These are phyloP conservation scores for Aspergillus carbonarius DNA, from an alignment of 2,329 filamentous ascomycete genomes.

Conservation along the genomic window DNA sequence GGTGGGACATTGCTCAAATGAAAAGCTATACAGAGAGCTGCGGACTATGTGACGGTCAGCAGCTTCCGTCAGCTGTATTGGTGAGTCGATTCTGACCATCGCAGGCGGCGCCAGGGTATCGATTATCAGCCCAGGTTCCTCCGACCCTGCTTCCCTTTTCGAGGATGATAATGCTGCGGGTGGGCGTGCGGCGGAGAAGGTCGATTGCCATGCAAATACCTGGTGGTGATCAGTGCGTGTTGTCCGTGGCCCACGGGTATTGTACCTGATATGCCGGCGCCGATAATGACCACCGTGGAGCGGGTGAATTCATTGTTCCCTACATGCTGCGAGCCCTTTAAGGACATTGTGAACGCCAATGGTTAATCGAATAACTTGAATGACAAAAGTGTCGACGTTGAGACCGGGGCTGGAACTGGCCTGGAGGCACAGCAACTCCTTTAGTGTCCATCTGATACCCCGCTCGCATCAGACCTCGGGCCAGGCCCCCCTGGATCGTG, in stretches of 20 bases:
- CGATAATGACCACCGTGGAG: conserved; percentile 58
- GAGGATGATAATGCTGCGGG: conserved; percentile 55
- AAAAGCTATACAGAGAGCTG: conserved; percentile 59
- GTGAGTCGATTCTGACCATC: conserved; percentile 38
- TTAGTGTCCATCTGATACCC: too few species aligned
- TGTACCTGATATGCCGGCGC: conserved; percentile 53
- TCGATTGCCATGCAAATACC: conserved; percentile 60
- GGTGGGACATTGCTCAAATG: conserved; percentile 59
- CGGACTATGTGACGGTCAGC: conserved; percentile 40
- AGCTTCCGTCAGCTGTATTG: background rate
- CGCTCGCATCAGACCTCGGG: too few species aligned
- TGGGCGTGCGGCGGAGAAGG: conserved; percentile 50
- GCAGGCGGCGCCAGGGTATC: conserved; percentile 58
- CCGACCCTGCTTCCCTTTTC: conserved; percentile 56
- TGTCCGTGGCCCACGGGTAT: background rate
- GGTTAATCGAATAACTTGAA: too few species aligned
- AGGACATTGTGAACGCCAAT: background rate
- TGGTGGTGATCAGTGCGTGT: conserved; percentile 8
- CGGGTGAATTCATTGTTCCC: conserved; percentile 53
- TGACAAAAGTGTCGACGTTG: too few species aligned
- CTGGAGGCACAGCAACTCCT: too few species aligned
- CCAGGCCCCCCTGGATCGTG: too few species aligned
- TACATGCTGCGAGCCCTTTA: conserved; percentile 7
- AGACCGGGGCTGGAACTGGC: too few species aligned
- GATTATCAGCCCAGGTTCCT: conserved; percentile 58